A percentile compares a stretch with the other conserved stretches of the same genome.
Evolutionary conservation across 192 early-diverging fungal genomes (phyloP).

Genomic region (Piromyces finnis): DNA sequence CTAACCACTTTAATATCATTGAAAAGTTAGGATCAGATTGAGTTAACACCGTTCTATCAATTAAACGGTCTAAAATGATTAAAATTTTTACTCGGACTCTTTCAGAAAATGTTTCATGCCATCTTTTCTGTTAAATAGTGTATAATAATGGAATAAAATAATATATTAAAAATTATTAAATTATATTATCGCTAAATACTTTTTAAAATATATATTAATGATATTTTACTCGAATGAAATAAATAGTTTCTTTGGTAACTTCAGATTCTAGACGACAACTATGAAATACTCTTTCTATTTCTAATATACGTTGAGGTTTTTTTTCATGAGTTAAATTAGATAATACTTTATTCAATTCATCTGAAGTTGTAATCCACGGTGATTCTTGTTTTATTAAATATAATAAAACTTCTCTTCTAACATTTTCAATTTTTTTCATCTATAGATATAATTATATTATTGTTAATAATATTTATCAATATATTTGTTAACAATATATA

Average conservation of each 20-base stretch:
- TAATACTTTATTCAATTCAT: background rate
- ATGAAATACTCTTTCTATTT: constrained; percentile 5
- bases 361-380: constrained; percentile 1
- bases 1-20: constrained; percentile 1
- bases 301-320: constrained; percentile 1
- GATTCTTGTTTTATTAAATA: background rate
- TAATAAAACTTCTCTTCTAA: background rate
- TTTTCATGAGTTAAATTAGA: background rate
- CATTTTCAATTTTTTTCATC: background rate
- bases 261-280: constrained; percentile 4
- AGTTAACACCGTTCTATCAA: background rate
- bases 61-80: constrained; percentile 1
- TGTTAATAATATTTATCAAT: no score
- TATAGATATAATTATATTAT: background rate
- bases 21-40: constrained; percentile 1
- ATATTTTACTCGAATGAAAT: background rate
- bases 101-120: constrained; percentile 4
- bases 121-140: background rate
- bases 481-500: no score
- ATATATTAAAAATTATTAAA: background rate
- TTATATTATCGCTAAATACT: no score
- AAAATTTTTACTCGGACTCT: constrained; percentile 3
- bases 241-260: constrained; percentile 5
- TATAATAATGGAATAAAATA: no score
- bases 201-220: background rate